Evolutionary conservation across 192 early-diverging fungal genomes (phyloP), one percentile per base, ranked within the genome.

Genomic region (Entophlyctis helioformis): DNA sequence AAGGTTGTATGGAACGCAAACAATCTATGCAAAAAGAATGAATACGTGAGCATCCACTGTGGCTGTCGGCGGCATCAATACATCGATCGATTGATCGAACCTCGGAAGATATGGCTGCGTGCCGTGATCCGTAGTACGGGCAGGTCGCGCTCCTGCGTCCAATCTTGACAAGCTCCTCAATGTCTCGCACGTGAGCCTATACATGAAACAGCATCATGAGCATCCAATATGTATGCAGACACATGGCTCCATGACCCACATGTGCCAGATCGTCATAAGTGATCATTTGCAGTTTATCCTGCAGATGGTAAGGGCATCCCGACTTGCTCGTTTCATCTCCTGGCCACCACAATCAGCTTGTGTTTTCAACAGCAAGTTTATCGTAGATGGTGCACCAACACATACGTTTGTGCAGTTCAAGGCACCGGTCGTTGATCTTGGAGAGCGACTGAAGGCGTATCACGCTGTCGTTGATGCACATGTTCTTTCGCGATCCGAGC

Each of bases 1-100:
- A 39, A 86, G 69, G 42, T 86, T 84, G 59, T 96, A 96, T 1
- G 92, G 92, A 24, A 96, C 50, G n/a, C 83, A 80, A 0, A 96
- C 81, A 8, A 93, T 61, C 62, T 89, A 61, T 18, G 61, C 46
- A 2, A 36, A 23, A 5, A 40, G 37, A 10, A 63, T 44, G 35
- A 19, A 26, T 4, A 23, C 22, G 36, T 29, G 38, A 28, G 23
- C n/a, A 42, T 6, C 16, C 26, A 39, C 0, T 21, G 31, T 42
- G 21, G 25, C 15, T 12, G 31, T 12, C 45, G 38, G 11, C 29
- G 29, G 29, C 6, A 31, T 31, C 4, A 11, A 31, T 4, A 19
- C 18, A 18, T 9, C 7, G 12, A 38, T 20, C 19, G 25, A 35
- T 22, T 42, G 28, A 35, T 45, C 50, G 10, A 58, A 70, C 76